Base-by-base conservation (phyloP, 768 basidiomycete genomes). In the Pleurotus ostreatus region DNA sequence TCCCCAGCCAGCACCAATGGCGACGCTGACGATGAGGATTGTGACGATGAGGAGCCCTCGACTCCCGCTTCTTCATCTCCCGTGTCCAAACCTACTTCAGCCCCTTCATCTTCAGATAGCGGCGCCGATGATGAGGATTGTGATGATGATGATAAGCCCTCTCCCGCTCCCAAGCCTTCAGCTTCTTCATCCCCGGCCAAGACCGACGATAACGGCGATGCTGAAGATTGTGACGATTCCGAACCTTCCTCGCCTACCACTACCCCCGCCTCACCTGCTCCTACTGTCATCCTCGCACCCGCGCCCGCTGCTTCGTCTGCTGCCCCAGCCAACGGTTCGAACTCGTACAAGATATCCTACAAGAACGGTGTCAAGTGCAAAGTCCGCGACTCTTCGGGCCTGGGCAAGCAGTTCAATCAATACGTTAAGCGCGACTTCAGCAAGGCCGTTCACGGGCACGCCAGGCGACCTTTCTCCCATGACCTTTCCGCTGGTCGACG, bases 401-500 rank as follows among this genome's bases (percentile, higher is more conserved):
- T 22, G n/a, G n/a, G 41, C 18, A 53, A 53, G 51, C 34, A 53
- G 16, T 39, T 53, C 16, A 53, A 53, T 18, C 38, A 53, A n/a
- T 41, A 16, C 23, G 20, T 41, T 9, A 44, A 44, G 20, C 41
- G 20, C 9, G 20, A n/a, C 41, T 16, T 16, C n/a, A 22, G 41
- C 39, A 9, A 15, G 16, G 37, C 22, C 20, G 8, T 18, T 23
- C 51, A 53, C 13, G 15, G 38, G 20, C 51, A 53, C n/a, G 38
- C 16, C 22, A 53, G 41, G 39, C 51, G 51, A 6, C 18, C 22
- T 8, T 53, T 40, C 37, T 53, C 51, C 41, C 51, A 53, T 25
- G 51, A 53, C 51, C n/a, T 53, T 18, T 53, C 51, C 8, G 22
- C 51, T 53, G 51, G 51, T 53, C 51, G 51, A 53, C 51, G 51